Evolutionary conservation across 2,329 filamentous ascomycete species (phyloP).

Genomic region (Davidsoniella australis): DNA sequence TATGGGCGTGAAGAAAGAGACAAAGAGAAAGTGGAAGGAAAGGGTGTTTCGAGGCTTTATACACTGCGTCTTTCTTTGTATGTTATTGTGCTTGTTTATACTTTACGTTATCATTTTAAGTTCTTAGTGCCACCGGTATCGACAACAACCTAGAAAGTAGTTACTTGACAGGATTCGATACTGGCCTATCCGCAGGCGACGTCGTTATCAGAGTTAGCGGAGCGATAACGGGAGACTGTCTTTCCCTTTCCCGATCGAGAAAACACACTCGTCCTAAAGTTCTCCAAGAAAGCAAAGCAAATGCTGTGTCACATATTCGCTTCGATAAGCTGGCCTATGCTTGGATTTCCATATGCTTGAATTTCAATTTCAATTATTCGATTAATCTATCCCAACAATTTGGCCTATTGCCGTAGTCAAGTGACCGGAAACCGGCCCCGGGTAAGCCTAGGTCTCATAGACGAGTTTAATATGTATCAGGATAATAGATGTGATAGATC

Average conservation of each 20-base stretch:
- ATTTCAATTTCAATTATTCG: too few relatives aligned
- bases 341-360: too few relatives aligned
- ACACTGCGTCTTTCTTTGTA: too few relatives aligned
- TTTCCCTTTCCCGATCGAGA: not conserved
- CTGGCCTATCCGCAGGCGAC: not conserved
- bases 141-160: too few relatives aligned
- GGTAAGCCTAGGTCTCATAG: not conserved
- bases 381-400: too few relatives aligned
- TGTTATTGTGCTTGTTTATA: not conserved
- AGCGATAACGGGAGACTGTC: not conserved
- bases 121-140: too few relatives aligned
- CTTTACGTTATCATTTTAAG: too few relatives aligned
- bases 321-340: too few relatives aligned
- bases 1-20: not conserved
- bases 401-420: too few relatives aligned
- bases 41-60: not conserved
- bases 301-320: too few relatives aligned
- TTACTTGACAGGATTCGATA: too few relatives aligned
- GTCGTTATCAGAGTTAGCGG: not conserved
- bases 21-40: not conserved
- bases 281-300: not conserved
- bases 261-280: not conserved
- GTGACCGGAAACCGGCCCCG: slow-evolving; percentile 6
- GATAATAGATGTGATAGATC: too few relatives aligned
- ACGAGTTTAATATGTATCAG: not conserved